Evolutionary conservation across 2,329 filamentous ascomycete species (phyloP), one percentile per base, ranked within the genome.

Genomic region (Chaetomiaceae sp.): DNA sequence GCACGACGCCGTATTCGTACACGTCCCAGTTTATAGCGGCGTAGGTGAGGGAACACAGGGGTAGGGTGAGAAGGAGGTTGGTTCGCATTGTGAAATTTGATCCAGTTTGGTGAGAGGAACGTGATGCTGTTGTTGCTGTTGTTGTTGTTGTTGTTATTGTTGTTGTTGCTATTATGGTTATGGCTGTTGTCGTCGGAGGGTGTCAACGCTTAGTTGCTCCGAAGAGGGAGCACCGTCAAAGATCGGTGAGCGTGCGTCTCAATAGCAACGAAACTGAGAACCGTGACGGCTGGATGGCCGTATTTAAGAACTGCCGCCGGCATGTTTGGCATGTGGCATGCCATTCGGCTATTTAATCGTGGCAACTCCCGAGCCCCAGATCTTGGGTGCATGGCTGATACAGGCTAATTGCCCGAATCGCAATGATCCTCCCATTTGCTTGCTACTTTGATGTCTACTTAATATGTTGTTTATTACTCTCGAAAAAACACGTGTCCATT

Each of bases 11-110:
- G 32, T 62, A 53, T 25, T 62, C 58, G 43, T 56, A 61, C 2
- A 65, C 51, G 51, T 66, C 64, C 65, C 65, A 67, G 61, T 66
- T 66, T 36, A 62, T 62, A 30, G 38, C 58, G 7, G 54, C 55
- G 10, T 47, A 56, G 8, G 44, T 38, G 9, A 34, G 27, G 13
- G 10, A 6, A 10, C 33, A 20, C 23, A 51, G 36, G 27, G 40
- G 14, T 7, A 52, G 29, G 36, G 25, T 25, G 25, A 45, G 36
- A 11, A 53, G 44, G 16, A 41, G 8, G 16, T 16, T 3, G 18
- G 23, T 16, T 4, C 16, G 29, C 49, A 49, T 34, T 34, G 29
- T 29, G 20, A 13, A 13, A n/a, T n/a, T n/a, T n/a, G n/a, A n/a
- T n/a, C n/a, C 4, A 4, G 43, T 23, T 5, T n/a, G n/a, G n/a